Conservation (phyloP, 257 asterid genomes). For the Solanum chaucha region DNA sequence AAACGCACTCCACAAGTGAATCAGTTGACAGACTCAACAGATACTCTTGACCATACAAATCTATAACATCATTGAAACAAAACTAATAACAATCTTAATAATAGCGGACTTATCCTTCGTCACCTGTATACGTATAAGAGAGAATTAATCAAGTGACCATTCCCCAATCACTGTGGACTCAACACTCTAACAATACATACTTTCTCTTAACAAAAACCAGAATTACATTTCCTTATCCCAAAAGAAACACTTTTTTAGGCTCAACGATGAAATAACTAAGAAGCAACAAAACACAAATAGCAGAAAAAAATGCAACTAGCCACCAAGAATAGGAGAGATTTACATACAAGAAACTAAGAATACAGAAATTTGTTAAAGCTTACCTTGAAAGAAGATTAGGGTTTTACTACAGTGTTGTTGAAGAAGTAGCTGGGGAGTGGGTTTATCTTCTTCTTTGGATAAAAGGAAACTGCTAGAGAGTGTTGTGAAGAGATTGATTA, state of each 20-base stretch:
- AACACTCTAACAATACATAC: neutral
- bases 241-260: neutral
- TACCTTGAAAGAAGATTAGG: neutral
- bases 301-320: neutral
- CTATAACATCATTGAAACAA: neutral
- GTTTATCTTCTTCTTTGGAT: neutral
- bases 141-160: neutral
- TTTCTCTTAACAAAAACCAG: neutral
- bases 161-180: neutral
- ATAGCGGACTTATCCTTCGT: neutral
- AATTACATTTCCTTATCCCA: neutral
- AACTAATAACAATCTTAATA: neutral
- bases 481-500: neutral
- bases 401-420: neutral
- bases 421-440: neutral
- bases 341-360: neutral
- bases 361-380: neutral
- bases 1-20: neutral
- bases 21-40: neutral
- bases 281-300: neutral
- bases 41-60: neutral
- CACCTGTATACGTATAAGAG: neutral
- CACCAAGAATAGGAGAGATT: neutral
- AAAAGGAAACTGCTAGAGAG: neutral
- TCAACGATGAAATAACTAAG: neutral